These are phyloP conservation scores for Quercus cerris DNA, from an alignment of 306 rosid genomes.

Conservation along the genomic window DNA sequence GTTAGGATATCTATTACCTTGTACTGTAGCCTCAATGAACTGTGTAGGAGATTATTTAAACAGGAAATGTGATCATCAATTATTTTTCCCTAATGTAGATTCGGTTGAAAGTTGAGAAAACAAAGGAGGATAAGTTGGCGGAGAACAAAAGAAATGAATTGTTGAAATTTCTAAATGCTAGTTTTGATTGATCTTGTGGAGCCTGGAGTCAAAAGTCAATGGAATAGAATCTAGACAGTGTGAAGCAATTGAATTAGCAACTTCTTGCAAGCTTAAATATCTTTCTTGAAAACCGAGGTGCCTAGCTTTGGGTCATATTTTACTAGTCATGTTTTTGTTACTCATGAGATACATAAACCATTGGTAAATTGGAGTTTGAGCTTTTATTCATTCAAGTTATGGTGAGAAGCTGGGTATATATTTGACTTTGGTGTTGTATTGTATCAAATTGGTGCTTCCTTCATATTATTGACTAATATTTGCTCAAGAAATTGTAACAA, in stretches of 20 bases:
- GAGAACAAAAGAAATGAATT: slow-evolving; percentile 93
- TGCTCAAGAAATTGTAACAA: background rate
- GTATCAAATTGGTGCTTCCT: slow-evolving; percentile 7
- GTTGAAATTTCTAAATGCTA: slow-evolving; percentile 90
- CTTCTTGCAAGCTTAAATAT: slow-evolving; percentile 10
- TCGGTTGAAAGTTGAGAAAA: slow-evolving; percentile 83
- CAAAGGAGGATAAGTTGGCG: slow-evolving; percentile 89
- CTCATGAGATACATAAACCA: background rate
- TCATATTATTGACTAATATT: background rate
- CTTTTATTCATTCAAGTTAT: background rate
- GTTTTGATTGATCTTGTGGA: slow-evolving; percentile 62
- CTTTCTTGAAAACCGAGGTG: background rate
- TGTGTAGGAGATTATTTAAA: background rate
- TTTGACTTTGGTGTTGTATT: slow-evolving; percentile 17
- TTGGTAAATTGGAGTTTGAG: slow-evolving; percentile 2
- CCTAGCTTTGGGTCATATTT: slow-evolving; percentile 7
- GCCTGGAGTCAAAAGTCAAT: slow-evolving; percentile 20
- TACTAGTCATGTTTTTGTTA: background rate
- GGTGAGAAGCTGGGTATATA: background rate
- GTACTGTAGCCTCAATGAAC: background rate
- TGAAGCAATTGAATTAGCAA: slow-evolving; percentile 14
- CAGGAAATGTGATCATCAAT: background rate
- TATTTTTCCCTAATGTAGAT: slow-evolving; percentile 40
- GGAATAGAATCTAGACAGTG: slow-evolving; percentile 20
- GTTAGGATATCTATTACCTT: slow-evolving; percentile 17